These are phyloP conservation scores for Periconia sp. DNA, from an alignment of 2,329 filamentous ascomycete genomes.

Conservation along the genomic window DNA sequence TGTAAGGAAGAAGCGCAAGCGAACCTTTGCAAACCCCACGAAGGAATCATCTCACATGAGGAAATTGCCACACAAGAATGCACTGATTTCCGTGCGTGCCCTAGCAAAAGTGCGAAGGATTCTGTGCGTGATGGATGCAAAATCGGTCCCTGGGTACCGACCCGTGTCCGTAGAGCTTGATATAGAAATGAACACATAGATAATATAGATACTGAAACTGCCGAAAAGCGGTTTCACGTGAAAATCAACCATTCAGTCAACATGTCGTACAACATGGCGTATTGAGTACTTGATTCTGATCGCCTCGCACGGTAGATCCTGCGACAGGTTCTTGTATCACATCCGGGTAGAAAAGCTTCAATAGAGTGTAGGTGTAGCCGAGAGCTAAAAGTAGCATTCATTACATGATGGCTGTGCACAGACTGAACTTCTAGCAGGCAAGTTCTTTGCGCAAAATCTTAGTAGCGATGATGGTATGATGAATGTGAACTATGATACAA, in stretches of 20 bases:
- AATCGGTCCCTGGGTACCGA: background rate
- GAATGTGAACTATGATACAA: background rate
- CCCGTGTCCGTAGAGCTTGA: background rate
- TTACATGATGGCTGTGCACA: constrained; percentile 3
- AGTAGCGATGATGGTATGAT: background rate
- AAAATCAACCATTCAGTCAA: background rate
- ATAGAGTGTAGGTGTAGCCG: background rate
- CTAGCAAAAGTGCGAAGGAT: background rate
- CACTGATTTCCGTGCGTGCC: background rate
- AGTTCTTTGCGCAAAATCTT: background rate
- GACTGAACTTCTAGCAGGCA: background rate
- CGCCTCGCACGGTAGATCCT: background rate
- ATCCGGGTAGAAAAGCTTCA: background rate
- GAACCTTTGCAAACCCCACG: background rate
- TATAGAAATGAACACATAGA: background rate
- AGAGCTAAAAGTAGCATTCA: constrained; percentile 2
- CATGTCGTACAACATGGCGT: background rate
- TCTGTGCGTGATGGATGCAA: background rate
- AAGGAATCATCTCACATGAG: background rate
- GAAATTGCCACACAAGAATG: background rate
- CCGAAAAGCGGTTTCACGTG: background rate
- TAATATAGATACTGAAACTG: background rate
- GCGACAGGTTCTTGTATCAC: no score
- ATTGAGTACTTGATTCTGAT: background rate
- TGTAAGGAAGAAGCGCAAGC: constrained; percentile 2